Evolutionary conservation across 2,329 filamentous ascomycete genomes (phyloP), one percentile per base, ranked within the genome.

Genomic region (Diplodia corticola): DNA sequence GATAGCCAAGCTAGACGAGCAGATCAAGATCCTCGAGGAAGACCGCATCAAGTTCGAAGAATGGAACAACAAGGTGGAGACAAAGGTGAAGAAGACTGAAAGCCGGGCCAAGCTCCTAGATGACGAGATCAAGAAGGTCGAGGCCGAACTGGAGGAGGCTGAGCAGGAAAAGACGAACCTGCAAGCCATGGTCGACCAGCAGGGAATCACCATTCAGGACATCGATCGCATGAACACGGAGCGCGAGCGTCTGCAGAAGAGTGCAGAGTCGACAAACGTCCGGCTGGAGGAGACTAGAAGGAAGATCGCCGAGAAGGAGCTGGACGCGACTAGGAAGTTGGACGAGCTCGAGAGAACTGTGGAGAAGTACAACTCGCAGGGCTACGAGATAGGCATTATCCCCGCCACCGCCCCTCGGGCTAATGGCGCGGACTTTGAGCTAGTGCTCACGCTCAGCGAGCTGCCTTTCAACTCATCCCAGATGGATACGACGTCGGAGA

Each of bases 191-290:
- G 93, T 99, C 30, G 95, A 98, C 77, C 89, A 90, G 71, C 92
- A 96, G 75, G 95, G 95, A 2, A 93, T 99, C 76, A 96, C 93
- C 73, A 96, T 97, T 80, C 91, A 95, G 80, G 95, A 99, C 85
- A 98, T 99, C 75, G 95, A 99, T 84, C 92, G 95, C 78, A 97
- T 99, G 94, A 97, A 93, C 71, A 89, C 91, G 40, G 95, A 99
- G 77, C 89, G 93, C 63, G 95, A 99, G 74, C 89, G 95, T 54
- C 85, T 99, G n/a, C 92, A 96, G 70, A 93, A 90, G 72, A 91
- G 89, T 49, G 89, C 97, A 51, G 92, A 97, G 72, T 86, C 89
- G 2, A 91, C 92, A 0, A 84, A 87, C 5, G 84, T 86, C 64
- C 86, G 92, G 63, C 83, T 97, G 0, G 93, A 97, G 66, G 95